These are phyloP conservation scores for Nakataea oryzae DNA, from an alignment of 2,329 filamentous ascomycete species.

Conservation along the genomic window DNA sequence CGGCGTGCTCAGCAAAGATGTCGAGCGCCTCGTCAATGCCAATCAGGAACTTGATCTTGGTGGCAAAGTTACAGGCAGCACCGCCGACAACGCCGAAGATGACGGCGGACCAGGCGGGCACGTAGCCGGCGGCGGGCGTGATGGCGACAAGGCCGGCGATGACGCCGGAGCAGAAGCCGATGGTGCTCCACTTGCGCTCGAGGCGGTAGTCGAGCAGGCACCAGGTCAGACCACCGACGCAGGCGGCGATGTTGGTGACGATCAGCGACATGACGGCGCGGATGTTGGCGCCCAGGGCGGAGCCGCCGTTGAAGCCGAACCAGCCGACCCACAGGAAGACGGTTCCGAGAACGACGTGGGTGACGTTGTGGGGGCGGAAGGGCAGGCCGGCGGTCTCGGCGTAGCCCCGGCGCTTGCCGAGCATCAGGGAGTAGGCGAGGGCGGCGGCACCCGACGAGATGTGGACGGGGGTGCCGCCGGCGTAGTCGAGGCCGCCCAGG, in stretches of 20 bases:
- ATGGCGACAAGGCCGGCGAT: conserved; percentile 82
- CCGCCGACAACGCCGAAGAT: conserved; percentile 50
- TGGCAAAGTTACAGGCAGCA: conserved; percentile 71
- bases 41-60: conserved; percentile 68
- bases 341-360: conserved; percentile 83
- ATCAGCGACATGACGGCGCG: conserved; percentile 79
- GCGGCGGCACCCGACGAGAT: conserved; percentile 76
- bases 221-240: conserved; percentile 80
- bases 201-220: conserved; percentile 81
- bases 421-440: conserved; percentile 82
- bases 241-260: conserved; percentile 77
- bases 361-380: conserved; percentile 87
- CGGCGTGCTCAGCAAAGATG: conserved; percentile 81
- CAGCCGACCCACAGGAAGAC: conserved; percentile 93
- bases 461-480: conserved; percentile 83
- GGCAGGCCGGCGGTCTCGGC: conserved; percentile 73
- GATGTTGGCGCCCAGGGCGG: conserved; percentile 69
- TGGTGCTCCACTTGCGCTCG: conserved; percentile 85
- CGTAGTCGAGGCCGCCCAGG: conserved; percentile 79
- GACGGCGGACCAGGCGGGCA: conserved; percentile 54
- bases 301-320: conserved; percentile 92
- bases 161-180: conserved; percentile 86
- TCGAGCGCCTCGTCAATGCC: conserved; percentile 81
- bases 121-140: conserved; percentile 70
- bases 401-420: conserved; percentile 76